A percentile compares a stretch with the other conserved stretches of the same genome.
Conservation (phyloP, 306 rosid genomes). For the Lithocarpus polystachyus region DNA sequence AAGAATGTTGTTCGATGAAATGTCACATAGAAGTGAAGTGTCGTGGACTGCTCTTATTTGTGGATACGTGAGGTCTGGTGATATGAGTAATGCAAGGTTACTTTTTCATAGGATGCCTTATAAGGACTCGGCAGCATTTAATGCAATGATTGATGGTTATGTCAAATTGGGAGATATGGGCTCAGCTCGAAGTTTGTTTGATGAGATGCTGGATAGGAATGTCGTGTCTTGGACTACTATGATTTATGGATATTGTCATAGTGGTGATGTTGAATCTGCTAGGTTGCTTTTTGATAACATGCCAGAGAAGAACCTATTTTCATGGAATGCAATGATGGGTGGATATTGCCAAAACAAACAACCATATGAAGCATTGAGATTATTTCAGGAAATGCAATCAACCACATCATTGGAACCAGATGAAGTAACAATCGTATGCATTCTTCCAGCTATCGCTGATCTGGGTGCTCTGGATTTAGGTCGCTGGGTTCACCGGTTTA, state of each 20-base stretch:
- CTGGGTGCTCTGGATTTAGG: conserved; percentile 66
- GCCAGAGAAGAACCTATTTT: conserved; percentile 56
- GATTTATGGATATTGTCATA: conserved; percentile 55
- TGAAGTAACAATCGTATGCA: conserved; percentile 56
- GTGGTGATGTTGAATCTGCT: conserved; percentile 46
- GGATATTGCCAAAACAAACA: conserved; percentile 60
- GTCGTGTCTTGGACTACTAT: conserved; percentile 73
- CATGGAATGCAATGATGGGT: conserved; percentile 73
- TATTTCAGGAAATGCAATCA: conserved; percentile 51
- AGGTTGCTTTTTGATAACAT: conserved; percentile 54
- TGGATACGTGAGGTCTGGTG: conserved; percentile 57
- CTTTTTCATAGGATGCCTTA: conserved; percentile 54
- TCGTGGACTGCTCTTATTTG: conserved; percentile 65
- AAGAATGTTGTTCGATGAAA: conserved; percentile 57
- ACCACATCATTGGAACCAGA: conserved; percentile 40
- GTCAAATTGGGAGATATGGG: conserved; percentile 49
- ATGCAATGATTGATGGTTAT: conserved; percentile 66
- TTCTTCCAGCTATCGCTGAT: conserved; percentile 74
- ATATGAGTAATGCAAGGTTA: conserved; percentile 52
- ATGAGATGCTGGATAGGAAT: conserved; percentile 44
- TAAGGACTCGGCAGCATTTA: conserved; percentile 50
- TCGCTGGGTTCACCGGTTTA: conserved; percentile 53
- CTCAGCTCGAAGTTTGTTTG: conserved; percentile 53
- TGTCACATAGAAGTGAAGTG: conserved; percentile 46
- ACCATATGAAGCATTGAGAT: conserved; percentile 51